phyloP scores from a whole-genome alignment of 2,329 filamentous ascomycete genomes.

The Didymella keratinophila region DNA sequence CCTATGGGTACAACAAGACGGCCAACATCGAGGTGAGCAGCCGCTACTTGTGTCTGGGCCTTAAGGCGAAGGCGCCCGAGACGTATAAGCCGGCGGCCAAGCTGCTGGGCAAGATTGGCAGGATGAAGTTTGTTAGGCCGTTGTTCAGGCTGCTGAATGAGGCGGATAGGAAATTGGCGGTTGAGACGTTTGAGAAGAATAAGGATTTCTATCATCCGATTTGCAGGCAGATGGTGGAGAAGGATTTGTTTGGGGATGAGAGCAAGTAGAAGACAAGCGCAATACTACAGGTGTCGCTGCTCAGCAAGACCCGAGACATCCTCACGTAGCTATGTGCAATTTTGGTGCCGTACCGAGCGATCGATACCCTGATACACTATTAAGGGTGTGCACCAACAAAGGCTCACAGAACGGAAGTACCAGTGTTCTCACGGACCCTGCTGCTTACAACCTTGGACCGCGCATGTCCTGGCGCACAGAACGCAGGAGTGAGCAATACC shows the following conservation, averaged over 20 bases:
- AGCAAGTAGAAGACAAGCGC: conserved; percentile 22
- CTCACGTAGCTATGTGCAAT: too few species aligned
- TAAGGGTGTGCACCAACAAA: too few species aligned
- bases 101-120: conserved; percentile 80
- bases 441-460: too few species aligned
- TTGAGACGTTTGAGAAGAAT: conserved; percentile 85
- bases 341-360: too few species aligned
- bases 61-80: conserved; percentile 74
- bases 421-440: too few species aligned
- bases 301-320: too few species aligned
- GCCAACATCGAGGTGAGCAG: conserved; percentile 86
- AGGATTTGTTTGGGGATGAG: conserved; percentile 70
- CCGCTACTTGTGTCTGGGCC: conserved; percentile 80
- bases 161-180: conserved; percentile 75
- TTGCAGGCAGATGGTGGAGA: conserved; percentile 80
- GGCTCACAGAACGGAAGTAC: too few species aligned
- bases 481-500: too few species aligned
- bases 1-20: conserved; percentile 74
- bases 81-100: conserved; percentile 76
- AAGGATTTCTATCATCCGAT: conserved; percentile 96
- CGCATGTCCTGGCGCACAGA: too few species aligned
- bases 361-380: too few species aligned
- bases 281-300: not conserved
- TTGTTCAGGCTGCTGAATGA: conserved; percentile 79
- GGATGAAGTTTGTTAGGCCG: conserved; percentile 97